phyloP scores from a whole-genome alignment of 179 eudicot genomes.

The Spinacia oleracea region DNA sequence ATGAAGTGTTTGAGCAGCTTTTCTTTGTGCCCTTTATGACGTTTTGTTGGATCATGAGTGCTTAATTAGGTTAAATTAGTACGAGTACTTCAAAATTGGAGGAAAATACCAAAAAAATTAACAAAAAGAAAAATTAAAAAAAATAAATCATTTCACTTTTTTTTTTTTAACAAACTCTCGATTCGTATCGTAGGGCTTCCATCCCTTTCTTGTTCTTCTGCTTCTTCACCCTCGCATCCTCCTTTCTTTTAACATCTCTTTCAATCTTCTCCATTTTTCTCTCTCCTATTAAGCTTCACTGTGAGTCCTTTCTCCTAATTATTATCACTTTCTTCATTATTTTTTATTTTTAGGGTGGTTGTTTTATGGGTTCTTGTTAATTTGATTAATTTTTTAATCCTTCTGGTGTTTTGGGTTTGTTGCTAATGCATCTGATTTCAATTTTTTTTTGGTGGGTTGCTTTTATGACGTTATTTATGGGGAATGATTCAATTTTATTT shows the following conservation, averaged over 20 bases:
- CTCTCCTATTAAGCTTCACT: background rate
- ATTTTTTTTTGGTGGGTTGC: background rate
- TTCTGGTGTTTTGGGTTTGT: background rate
- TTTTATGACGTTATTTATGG: background rate
- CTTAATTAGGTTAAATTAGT: too few relatives aligned
- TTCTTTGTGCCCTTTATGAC: too few relatives aligned
- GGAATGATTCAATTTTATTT: conserved; percentile 14
- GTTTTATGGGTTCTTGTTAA: conserved; percentile 2
- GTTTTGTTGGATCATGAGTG: too few relatives aligned
- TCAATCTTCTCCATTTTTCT: conserved; percentile 4
- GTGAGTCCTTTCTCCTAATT: conserved; percentile 4
- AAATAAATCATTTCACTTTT: too few relatives aligned
- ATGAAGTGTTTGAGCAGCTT: too few relatives aligned
- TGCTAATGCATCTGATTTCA: background rate
- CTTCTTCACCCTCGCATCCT: conserved; percentile 1
- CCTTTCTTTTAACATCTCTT: background rate
- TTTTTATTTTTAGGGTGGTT: background rate
- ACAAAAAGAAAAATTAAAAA: too few relatives aligned
- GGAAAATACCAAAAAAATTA: too few relatives aligned
- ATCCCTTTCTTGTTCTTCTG: background rate
- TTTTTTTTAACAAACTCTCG: background rate
- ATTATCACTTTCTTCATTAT: too few relatives aligned
- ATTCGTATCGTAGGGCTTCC: background rate
- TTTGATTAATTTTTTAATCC: background rate
- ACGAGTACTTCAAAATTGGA: too few relatives aligned